phyloP scores from a whole-genome alignment of 2,329 filamentous ascomycete species.

The Ustilaginoidea virens region DNA sequence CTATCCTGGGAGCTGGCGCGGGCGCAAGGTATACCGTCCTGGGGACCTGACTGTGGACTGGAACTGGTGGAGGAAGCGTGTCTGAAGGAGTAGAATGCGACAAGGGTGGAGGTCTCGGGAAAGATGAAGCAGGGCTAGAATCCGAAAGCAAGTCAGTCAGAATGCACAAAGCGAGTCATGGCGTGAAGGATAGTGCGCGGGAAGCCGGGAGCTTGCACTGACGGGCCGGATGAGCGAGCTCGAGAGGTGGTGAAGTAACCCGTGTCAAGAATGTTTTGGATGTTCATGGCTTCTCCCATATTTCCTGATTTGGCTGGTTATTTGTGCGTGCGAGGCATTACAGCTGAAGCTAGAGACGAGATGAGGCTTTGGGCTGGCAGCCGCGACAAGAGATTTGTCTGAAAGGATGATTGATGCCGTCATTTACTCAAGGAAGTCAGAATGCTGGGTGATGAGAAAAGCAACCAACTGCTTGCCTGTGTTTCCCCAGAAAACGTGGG shows the following conservation, averaged over 20 bases:
- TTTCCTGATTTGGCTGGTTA: slow-evolving; percentile 13
- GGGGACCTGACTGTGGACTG: slow-evolving; percentile 4
- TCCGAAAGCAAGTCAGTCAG: no score
- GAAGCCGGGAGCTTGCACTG: slow-evolving; percentile 3
- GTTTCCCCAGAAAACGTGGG: no score
- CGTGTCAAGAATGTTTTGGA: slow-evolving; percentile 30
- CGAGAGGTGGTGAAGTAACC: slow-evolving; percentile 35
- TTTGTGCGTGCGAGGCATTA: no score
- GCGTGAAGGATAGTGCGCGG: not conserved
- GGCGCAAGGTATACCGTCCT: slow-evolving; percentile 5
- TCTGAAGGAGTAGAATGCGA: slow-evolving; percentile 5
- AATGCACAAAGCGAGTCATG: slow-evolving; percentile 1
- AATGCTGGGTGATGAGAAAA: no score
- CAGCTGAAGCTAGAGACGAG: no score
- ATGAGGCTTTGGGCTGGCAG: no score
- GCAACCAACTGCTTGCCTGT: no score
- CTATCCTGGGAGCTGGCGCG: slow-evolving; percentile 8
- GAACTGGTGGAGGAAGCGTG: slow-evolving; percentile 7
- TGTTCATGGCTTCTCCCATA: slow-evolving; percentile 28
- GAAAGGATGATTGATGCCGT: no score
- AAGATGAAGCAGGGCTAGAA: slow-evolving; percentile 4
- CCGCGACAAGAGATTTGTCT: no score
- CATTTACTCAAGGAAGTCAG: no score
- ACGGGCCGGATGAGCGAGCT: slow-evolving; percentile 17
- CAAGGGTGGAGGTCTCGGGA: slow-evolving; percentile 9